phyloP scores from a whole-genome alignment of 306 rosid species.

The Elaeagnus macrophylla region DNA sequence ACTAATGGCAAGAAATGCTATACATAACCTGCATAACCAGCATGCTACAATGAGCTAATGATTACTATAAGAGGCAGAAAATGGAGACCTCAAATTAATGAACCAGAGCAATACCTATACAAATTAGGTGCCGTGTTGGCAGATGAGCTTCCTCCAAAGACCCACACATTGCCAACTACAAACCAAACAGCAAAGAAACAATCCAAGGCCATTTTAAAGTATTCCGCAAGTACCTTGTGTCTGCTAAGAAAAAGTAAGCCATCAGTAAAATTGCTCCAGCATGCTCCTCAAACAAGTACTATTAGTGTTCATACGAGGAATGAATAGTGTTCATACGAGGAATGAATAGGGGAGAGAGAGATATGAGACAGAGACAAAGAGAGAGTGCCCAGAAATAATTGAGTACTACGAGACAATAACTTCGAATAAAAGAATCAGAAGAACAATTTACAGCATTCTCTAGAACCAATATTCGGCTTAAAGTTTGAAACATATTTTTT shows the following conservation, averaged over 20 bases:
- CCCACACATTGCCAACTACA: slow-evolving; percentile 98
- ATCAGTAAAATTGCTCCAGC: slow-evolving; percentile 6
- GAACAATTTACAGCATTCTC: too few species aligned
- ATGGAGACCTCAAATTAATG: not conserved
- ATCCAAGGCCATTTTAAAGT: slow-evolving; percentile 86
- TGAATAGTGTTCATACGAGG: too few species aligned
- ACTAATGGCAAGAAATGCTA: slow-evolving; percentile 88
- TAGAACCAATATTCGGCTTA: too few species aligned
- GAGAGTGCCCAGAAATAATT: too few species aligned
- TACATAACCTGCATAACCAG: slow-evolving; percentile 70
- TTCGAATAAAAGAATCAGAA: too few species aligned
- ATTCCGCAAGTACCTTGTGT: slow-evolving; percentile 65
- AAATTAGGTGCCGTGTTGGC: slow-evolving; percentile 68
- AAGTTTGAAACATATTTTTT: too few species aligned
- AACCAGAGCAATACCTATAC: slow-evolving; percentile 60
- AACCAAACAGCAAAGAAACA: slow-evolving; percentile 98
- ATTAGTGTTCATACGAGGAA: too few species aligned
- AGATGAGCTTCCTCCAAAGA: slow-evolving; percentile 88
- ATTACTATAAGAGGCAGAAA: slow-evolving; percentile 10
- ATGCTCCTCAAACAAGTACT: too few species aligned
- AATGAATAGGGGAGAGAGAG: too few species aligned
- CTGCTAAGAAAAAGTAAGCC: slow-evolving; percentile 33
- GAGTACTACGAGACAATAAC: too few species aligned
- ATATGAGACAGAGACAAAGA: too few species aligned
- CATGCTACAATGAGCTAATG: slow-evolving; percentile 10